Evolutionary conservation across 2,329 filamentous ascomycete genomes (phyloP).

Genomic region (Penicillium sp.): DNA sequence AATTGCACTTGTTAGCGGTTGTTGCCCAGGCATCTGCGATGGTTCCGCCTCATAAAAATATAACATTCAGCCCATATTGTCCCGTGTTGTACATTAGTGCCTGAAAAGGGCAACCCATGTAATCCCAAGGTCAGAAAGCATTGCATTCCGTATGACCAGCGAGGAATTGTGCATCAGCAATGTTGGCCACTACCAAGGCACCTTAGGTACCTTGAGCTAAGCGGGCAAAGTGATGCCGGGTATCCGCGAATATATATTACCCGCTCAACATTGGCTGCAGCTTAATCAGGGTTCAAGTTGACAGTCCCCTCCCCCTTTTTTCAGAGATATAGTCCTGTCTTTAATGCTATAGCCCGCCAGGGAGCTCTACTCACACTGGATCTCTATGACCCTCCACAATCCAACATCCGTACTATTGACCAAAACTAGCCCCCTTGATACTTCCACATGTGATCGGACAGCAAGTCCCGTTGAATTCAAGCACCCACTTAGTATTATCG

Average conservation of each 20-base stretch:
- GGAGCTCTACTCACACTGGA: background rate
- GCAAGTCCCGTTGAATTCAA: background rate
- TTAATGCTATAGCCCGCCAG: background rate
- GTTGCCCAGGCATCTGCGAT: background rate
- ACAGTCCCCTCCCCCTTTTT: background rate
- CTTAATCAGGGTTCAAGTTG: background rate
- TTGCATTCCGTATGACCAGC: slow-evolving; percentile 13
- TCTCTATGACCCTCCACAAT: background rate
- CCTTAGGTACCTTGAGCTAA: background rate
- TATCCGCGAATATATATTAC: background rate
- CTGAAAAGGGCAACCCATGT: slow-evolving; percentile 13
- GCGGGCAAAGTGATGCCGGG: background rate
- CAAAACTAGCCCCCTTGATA: background rate
- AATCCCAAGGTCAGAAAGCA: background rate
- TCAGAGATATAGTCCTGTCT: background rate
- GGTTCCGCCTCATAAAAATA: background rate
- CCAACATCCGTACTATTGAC: background rate
- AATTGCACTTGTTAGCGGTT: background rate
- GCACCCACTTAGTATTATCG: background rate
- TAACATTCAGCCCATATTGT: background rate
- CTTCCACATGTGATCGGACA: background rate
- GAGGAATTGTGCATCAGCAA: background rate
- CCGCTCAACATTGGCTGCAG: background rate
- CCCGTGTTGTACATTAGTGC: background rate
- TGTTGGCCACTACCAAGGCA: background rate